Evolutionary conservation across 352 stramenopile genomes (phyloP).

Genomic region (Pilasporangium apinafurcum): DNA sequence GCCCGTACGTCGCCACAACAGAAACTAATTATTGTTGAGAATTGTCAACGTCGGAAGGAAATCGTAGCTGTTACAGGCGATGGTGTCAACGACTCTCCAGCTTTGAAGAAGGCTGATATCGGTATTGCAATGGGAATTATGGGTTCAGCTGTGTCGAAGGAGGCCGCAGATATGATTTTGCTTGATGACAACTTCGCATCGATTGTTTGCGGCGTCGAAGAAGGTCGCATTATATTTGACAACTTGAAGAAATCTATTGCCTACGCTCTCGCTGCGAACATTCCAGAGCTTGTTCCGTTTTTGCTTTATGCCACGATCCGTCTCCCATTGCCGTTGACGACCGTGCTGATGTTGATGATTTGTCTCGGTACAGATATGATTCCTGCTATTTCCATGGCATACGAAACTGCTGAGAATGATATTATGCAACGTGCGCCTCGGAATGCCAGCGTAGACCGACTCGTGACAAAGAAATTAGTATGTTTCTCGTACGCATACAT

Average conservation of each 20-base stretch:
- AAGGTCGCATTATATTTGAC: constrained; percentile 94
- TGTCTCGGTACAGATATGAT: constrained; percentile 92
- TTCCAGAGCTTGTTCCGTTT: constrained; percentile 85
- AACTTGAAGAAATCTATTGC: constrained; percentile 94
- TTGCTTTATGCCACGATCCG: constrained; percentile 82
- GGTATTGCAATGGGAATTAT: constrained; percentile 98
- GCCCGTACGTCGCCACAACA: constrained; percentile 92
- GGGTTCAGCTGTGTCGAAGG: constrained; percentile 94
- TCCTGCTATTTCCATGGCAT: constrained; percentile 92
- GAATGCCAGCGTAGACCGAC: constrained; percentile 71
- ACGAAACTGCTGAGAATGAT: constrained; percentile 82
- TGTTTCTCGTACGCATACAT: constrained; percentile 85
- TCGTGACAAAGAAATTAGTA: constrained; percentile 88
- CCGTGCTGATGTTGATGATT: constrained; percentile 88
- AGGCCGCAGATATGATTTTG: constrained; percentile 95
- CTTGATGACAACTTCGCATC: constrained; percentile 97
- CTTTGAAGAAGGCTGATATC: constrained; percentile 96
- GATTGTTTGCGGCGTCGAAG: constrained; percentile 94
- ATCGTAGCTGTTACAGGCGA: constrained; percentile 96
- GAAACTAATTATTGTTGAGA: constrained; percentile 95
- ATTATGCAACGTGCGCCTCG: constrained; percentile 84
- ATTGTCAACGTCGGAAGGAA: constrained; percentile 75
- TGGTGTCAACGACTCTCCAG: constrained; percentile 97
- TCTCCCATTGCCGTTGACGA: constrained; percentile 86
- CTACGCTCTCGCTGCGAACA: constrained; percentile 91